Evolutionary conservation across 2,329 filamentous ascomycete species (phyloP).

Genomic region (Colletotrichum endophyticum): DNA sequence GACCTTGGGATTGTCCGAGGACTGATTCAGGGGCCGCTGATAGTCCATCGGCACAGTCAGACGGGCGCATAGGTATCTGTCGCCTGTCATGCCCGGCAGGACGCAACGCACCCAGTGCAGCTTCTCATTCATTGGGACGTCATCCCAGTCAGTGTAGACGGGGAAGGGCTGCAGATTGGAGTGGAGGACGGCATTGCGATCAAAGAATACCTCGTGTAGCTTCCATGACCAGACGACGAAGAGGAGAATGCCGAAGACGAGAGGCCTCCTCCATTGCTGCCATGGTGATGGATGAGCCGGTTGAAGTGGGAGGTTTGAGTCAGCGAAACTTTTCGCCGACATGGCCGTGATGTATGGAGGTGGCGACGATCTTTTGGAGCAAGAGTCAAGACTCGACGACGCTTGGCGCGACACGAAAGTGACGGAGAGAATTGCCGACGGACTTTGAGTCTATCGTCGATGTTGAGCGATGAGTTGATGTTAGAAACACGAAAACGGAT

Average conservation of each 20-base stretch:
- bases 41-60: conserved; percentile 54
- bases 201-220: background rate
- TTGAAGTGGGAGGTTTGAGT: background rate
- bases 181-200: background rate
- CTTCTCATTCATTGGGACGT: conserved; percentile 49
- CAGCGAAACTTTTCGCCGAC: conserved; percentile 14
- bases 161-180: background rate
- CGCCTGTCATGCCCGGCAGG: conserved; percentile 24
- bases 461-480: background rate
- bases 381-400: background rate
- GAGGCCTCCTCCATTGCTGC: background rate
- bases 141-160: conserved; percentile 20
- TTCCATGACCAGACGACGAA: conserved; percentile 6
- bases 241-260: background rate
- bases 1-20: conserved; percentile 35
- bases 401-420: background rate
- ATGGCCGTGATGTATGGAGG: background rate
- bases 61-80: conserved; percentile 42
- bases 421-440: background rate
- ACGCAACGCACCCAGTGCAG: conserved; percentile 50
- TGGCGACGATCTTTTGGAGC: background rate
- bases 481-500: background rate
- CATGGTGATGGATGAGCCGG: background rate
- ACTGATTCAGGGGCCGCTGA: conserved; percentile 41
- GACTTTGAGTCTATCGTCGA: background rate